Evolutionary conservation across 208 protist species (phyloP).

Genomic region (Naegleria gruberi): DNA sequence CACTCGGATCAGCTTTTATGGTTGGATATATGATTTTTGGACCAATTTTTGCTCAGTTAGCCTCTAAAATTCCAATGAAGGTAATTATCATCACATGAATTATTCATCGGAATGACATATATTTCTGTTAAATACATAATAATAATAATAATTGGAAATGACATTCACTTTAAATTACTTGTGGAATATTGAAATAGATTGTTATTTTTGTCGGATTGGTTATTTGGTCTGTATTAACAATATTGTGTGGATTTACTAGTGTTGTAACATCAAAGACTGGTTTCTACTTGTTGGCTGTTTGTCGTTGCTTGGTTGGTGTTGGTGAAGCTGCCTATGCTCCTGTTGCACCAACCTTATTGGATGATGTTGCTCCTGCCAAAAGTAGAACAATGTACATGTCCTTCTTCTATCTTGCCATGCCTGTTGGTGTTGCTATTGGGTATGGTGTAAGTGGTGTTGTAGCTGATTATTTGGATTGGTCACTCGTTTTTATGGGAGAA

Average conservation of each 20-base stretch:
- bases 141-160: neutral
- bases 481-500: slow-evolving; percentile 21
- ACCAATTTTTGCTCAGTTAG: slow-evolving; percentile 27
- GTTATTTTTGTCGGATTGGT: slow-evolving; percentile 20
- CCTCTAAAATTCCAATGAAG: neutral
- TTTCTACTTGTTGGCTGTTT: neutral
- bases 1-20: slow-evolving; percentile 16
- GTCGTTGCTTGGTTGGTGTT: slow-evolving; percentile 18
- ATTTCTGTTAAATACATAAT: neutral
- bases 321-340: slow-evolving; percentile 25
- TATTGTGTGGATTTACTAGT: neutral
- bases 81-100: neutral
- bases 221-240: neutral
- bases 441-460: slow-evolving; percentile 21
- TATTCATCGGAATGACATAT: neutral
- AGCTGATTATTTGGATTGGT: slow-evolving; percentile 6
- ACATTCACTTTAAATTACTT: neutral
- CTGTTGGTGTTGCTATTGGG: slow-evolving; percentile 20
- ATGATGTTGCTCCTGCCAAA: slow-evolving; percentile 22
- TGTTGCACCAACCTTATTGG: slow-evolving; percentile 23
- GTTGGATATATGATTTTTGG: slow-evolving; percentile 28
- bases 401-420: slow-evolving; percentile 24
- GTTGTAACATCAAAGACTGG: neutral
- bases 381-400: slow-evolving; percentile 16
- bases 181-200: neutral